Conservation (phyloP, 306 rosid species). For the Begonia masoniana region DNA sequence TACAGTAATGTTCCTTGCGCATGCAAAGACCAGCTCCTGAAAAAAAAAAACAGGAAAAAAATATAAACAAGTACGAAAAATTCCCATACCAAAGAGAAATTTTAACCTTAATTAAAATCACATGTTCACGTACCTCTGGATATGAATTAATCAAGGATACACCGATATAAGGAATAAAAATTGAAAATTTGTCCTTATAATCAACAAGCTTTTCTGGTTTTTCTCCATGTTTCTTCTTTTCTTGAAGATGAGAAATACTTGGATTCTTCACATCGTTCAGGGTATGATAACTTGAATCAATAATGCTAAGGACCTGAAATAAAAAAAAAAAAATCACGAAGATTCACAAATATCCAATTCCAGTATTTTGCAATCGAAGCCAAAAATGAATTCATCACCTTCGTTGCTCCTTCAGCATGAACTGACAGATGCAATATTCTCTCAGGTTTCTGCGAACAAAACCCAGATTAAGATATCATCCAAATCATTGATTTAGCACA, state of each 20-base stretch:
- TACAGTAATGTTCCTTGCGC: conserved; percentile 48
- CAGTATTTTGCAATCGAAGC: conserved; percentile 1
- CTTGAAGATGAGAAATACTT: conserved; percentile 20
- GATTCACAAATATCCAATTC: neutral
- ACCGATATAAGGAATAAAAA: conserved; percentile 56
- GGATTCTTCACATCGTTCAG: conserved; percentile 34
- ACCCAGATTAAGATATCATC: conserved; percentile 14
- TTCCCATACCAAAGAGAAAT: too few species aligned
- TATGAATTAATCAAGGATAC: conserved; percentile 64
- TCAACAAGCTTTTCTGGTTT: conserved; percentile 40
- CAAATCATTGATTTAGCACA: neutral
- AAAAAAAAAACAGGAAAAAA: conserved; percentile 8
- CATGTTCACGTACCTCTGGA: conserved; percentile 46
- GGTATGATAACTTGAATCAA: conserved; percentile 67
- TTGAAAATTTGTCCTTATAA: conserved; percentile 57
- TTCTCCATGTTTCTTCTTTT: conserved; percentile 36
- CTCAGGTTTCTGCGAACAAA: conserved; percentile 62
- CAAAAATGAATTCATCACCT: conserved; percentile 38
- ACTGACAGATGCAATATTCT: conserved; percentile 68
- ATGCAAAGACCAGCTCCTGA: conserved; percentile 77
- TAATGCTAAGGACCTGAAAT: conserved; percentile 63
- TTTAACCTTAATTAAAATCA: conserved; percentile 6
- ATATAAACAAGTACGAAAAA: neutral
- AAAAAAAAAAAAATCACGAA: conserved; percentile 6
- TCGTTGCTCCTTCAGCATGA: conserved; percentile 91